Conservation (phyloP, 179 eudicot genomes). For the Kewa caespitosa region DNA sequence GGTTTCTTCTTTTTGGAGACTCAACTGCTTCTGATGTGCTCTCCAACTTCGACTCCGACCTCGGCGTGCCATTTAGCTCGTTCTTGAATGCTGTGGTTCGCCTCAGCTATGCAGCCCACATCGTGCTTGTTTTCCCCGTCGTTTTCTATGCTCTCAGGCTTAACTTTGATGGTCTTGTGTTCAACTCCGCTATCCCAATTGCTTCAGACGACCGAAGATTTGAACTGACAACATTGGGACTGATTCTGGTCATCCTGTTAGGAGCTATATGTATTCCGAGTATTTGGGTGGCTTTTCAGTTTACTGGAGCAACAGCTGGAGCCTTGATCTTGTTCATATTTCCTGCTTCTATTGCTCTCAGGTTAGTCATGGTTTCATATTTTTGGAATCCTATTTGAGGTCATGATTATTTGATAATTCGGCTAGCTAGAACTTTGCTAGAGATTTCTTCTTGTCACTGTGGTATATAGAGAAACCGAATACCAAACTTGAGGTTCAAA, state of each 20-base stretch:
- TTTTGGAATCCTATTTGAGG: background rate
- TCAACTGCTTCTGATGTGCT: constrained; percentile 68
- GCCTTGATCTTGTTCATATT: constrained; percentile 72
- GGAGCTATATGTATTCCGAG: constrained; percentile 63
- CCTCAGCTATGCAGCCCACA: constrained; percentile 72
- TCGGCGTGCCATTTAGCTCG: constrained; percentile 64
- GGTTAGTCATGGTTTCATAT: constrained; percentile 37
- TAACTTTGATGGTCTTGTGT: constrained; percentile 63
- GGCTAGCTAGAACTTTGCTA: background rate
- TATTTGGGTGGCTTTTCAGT: constrained; percentile 63
- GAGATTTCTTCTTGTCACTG: too few species aligned
- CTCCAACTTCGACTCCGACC: constrained; percentile 66
- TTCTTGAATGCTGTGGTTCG: constrained; percentile 57
- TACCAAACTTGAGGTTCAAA: too few species aligned
- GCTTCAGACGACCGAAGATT: constrained; percentile 52
- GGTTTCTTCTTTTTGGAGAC: constrained; percentile 70
- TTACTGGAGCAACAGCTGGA: constrained; percentile 80
- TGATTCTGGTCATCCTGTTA: constrained; percentile 46
- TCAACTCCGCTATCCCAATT: constrained; percentile 50
- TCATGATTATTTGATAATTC: too few species aligned
- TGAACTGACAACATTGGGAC: constrained; percentile 39
- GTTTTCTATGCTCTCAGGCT: constrained; percentile 63
- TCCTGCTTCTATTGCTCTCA: constrained; percentile 78
- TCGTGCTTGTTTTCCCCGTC: constrained; percentile 70
- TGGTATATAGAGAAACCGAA: too few species aligned